phyloP scores from a whole-genome alignment of 2,329 filamentous ascomycete genomes.

The Sporothrix euskadiensis region DNA sequence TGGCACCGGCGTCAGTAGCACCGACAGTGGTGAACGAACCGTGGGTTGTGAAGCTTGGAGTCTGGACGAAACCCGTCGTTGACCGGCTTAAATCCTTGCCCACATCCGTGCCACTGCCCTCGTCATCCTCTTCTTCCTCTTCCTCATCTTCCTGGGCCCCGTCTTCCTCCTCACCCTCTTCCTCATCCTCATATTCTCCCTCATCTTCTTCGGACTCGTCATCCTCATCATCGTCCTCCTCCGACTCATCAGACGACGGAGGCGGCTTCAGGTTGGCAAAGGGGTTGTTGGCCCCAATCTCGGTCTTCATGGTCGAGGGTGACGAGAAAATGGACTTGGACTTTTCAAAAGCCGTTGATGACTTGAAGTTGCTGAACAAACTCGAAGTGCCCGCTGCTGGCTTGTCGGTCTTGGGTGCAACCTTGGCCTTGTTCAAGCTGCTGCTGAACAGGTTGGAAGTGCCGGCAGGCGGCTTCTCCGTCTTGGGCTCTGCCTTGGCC shows the following conservation, averaged over 20 bases:
- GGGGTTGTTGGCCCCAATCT: constrained; percentile 24
- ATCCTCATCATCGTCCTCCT: constrained; percentile 37
- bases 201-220: constrained; percentile 32
- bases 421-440: constrained; percentile 25
- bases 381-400: constrained; percentile 25
- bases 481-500: constrained; percentile 30
- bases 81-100: constrained; percentile 62
- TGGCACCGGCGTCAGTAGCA: constrained; percentile 48
- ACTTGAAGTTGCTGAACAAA: constrained; percentile 27
- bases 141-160: constrained; percentile 47
- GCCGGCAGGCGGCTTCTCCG: constrained; percentile 29
- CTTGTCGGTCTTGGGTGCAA: constrained; percentile 33
- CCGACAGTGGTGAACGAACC: constrained; percentile 54
- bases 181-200: constrained; percentile 40
- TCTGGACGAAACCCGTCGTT: constrained; percentile 45
- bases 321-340: constrained; percentile 31
- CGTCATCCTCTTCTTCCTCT: constrained; percentile 52
- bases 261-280: constrained; percentile 33
- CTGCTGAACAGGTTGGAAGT: constrained; percentile 28
- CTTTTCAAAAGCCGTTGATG: constrained; percentile 10
- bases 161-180: constrained; percentile 45
- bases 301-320: constrained; percentile 8
- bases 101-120: constrained; percentile 65
- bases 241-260: constrained; percentile 28
- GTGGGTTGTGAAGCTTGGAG: constrained; percentile 56